Base-by-base conservation (phyloP, 345 rosid species). In the Linum lewisii region DNA sequence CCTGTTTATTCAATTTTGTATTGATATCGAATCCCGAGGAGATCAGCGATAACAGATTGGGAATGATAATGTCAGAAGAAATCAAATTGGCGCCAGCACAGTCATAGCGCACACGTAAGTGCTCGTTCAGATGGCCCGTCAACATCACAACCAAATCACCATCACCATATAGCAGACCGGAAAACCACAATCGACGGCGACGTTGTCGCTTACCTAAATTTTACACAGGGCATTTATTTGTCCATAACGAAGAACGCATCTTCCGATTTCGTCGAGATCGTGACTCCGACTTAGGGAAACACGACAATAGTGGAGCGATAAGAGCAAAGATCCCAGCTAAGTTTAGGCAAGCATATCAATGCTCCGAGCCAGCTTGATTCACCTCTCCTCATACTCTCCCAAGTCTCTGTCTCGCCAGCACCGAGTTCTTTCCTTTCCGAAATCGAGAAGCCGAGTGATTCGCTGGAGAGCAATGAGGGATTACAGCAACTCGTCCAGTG, bases 331-430 rank as follows among this genome's bases (percentile, higher is more conserved):
- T 29, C 34, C 2, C 47, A 42, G 47, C 47, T 42, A 11, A 42
- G n/a, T n/a, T n/a, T n/a, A 16, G 16, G 47, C 47, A 42, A n/a
- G 47, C 47, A 42, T 42, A 42, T 42, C 47, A 16, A 42, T 42
- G 47, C 47, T 42, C 2, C 16, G 47, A 42, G 47, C 18, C 47
- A 42, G 47, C 47, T 42, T 54, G 26, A 11, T 21, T 24, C 57
- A 23, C 26, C 26, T 54, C 26, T 54, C 4, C 8, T 26, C 38
- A 15, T 13, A 5, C 24, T 37, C 63, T 6, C n/a, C 53, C 4
- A 16, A 7, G 32, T n/a, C 63, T 16, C 22, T 60, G 20, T 21
- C 22, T 20, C 56, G 21, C 14, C 65, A 32, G 49, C 72, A 42
- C 13, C 47, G 18, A 42, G 18, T 16, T 16, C 18, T 42, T 16